Percentiles rank a stretch among this genome's conserved stretches.
Conservation (phyloP, 169 alveolate genomes). For the Cryptosporidium canis region DNA sequence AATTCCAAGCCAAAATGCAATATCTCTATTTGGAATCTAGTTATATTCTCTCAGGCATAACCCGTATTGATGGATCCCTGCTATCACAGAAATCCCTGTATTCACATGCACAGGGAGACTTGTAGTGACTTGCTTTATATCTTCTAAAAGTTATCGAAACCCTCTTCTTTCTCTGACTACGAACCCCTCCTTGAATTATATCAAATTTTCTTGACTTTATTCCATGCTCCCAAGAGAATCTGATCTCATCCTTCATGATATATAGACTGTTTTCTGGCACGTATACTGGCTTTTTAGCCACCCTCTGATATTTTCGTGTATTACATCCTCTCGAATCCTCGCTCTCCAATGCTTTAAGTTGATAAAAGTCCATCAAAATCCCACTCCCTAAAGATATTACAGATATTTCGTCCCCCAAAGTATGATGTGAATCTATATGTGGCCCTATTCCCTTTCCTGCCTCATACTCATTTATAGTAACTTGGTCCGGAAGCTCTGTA, state of each 20-base stretch:
- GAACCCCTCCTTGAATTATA: neutral
- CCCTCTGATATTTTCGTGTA: neutral
- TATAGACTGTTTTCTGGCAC: constrained; percentile 60
- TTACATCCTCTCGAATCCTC: neutral
- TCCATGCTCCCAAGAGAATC: constrained; percentile 62
- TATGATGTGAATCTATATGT: constrained; percentile 65
- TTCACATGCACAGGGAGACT: constrained; percentile 2
- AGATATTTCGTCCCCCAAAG: constrained; percentile 20
- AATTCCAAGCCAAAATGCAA: neutral
- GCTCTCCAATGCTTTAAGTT: neutral
- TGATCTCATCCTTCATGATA: constrained; percentile 20
- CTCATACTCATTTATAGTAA: constrained; percentile 51
- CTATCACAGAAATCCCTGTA: constrained; percentile 51
- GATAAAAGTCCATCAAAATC: constrained; percentile 15
- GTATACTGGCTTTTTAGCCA: neutral
- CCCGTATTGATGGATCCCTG: neutral
- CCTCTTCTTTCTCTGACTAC: neutral
- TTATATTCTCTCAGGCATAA: constrained; percentile 45
- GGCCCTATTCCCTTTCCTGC: constrained; percentile 61
- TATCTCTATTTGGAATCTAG: constrained; percentile 32
- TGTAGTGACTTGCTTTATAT: constrained; percentile 3
- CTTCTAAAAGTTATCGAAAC: constrained; percentile 33
- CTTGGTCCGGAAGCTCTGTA: constrained; percentile 25
- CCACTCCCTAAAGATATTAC: constrained; percentile 64
- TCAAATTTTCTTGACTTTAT: constrained; percentile 34